A percentile compares a stretch with the other conserved stretches of the same genome.
Conservation (phyloP, 129 eudicot genomes). For the Deinandra increscens region DNA sequence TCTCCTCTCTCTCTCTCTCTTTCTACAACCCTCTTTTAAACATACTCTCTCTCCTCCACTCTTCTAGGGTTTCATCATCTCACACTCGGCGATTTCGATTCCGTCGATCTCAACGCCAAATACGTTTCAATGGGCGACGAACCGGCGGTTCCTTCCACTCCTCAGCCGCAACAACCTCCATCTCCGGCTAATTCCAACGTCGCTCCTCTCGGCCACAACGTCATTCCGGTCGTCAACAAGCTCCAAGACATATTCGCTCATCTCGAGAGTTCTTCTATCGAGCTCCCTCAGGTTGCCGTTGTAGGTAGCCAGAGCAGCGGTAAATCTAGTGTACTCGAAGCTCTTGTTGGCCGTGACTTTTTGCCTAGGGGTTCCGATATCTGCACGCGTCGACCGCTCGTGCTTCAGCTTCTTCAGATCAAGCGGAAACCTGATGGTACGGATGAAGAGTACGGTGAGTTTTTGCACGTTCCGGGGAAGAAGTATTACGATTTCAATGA, state of each 20-base stretch:
- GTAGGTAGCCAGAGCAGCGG: constrained; percentile 99
- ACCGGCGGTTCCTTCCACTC: constrained; percentile 29
- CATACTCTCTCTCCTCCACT: constrained; percentile 20
- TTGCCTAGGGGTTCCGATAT: constrained; percentile 89
- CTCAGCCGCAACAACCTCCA: constrained; percentile 24
- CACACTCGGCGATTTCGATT: not conserved
- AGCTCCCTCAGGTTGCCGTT: constrained; percentile 97
- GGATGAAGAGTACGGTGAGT: constrained; percentile 91
- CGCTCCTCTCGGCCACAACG: constrained; percentile 71
- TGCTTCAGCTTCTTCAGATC: constrained; percentile 74
- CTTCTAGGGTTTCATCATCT: constrained; percentile 46
- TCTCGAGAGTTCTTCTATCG: constrained; percentile 66
- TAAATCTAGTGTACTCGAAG: constrained; percentile 91
- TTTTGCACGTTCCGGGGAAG: constrained; percentile 81
- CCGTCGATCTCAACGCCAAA: constrained; percentile 14
- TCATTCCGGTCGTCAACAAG: constrained; percentile 88
- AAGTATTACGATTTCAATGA: constrained; percentile 66
- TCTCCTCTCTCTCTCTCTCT: constrained; percentile 7
- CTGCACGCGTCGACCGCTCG: constrained; percentile 94
- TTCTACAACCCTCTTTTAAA: constrained; percentile 23
- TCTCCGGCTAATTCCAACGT: constrained; percentile 32
- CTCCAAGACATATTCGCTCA: constrained; percentile 97
- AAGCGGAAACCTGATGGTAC: constrained; percentile 59
- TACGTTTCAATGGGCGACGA: constrained; percentile 68
- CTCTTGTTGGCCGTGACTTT: constrained; percentile 95